These are phyloP conservation scores for Aspergillus thermomutatus DNA, from an alignment of 2,329 filamentous ascomycete genomes.

Conservation along the genomic window DNA sequence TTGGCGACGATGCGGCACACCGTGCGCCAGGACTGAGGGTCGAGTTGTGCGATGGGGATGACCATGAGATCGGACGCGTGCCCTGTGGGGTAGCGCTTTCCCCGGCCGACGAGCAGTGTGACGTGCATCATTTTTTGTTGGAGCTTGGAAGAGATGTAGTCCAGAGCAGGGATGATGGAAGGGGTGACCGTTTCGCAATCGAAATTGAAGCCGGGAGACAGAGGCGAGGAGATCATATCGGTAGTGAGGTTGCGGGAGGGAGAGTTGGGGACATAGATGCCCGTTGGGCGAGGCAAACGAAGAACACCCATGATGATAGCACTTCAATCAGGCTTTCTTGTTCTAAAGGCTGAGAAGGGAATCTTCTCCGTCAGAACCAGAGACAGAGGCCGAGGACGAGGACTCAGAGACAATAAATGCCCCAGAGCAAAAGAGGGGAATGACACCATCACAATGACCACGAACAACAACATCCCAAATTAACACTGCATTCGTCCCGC, in stretches of 20 bases:
- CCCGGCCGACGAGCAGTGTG: conserved; percentile 39
- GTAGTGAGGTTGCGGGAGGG: conserved; percentile 34
- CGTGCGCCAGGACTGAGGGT: conserved; percentile 27
- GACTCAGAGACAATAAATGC: not conserved
- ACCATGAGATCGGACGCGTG: conserved; percentile 37
- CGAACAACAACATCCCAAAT: not conserved
- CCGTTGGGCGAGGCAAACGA: conserved; percentile 32
- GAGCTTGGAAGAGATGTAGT: conserved; percentile 41
- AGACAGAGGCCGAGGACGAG: not conserved
- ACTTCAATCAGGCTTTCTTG: not conserved
- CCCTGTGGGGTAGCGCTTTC: conserved; percentile 38
- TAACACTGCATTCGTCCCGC: not conserved
- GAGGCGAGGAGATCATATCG: conserved; percentile 42
- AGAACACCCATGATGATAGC: conserved; percentile 31
- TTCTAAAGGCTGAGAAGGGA: not conserved
- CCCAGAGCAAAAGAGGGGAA: not conserved
- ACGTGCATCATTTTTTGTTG: conserved; percentile 38
- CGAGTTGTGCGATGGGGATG: conserved; percentile 34
- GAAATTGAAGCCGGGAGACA: conserved; percentile 37
- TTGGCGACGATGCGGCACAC: conserved; percentile 36
- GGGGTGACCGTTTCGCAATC: conserved; percentile 36
- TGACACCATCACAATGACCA: not conserved
- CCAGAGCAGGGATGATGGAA: conserved; percentile 37
- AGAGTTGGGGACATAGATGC: conserved; percentile 34
- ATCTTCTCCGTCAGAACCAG: not conserved